Conservation (phyloP, 2,329 filamentous ascomycete genomes). For the Curvularia lunata region DNA sequence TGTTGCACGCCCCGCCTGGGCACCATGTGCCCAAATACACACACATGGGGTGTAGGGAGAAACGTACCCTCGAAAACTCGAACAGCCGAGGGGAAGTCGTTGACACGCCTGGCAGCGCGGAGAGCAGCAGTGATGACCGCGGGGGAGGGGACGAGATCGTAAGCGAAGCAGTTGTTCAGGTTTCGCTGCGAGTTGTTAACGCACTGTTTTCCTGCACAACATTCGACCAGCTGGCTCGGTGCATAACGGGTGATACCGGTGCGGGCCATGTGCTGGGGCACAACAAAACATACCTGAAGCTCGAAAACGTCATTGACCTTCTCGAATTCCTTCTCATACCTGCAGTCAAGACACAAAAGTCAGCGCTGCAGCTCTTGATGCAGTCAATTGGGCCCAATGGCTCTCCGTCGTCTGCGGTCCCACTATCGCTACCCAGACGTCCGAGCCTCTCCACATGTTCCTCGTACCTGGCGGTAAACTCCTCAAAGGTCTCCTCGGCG, state of each 20-base stretch:
- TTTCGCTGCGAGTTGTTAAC: conserved; percentile 68
- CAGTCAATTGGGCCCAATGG: conserved; percentile 40
- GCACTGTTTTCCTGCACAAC: conserved; percentile 3
- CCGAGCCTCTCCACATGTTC: conserved; percentile 28
- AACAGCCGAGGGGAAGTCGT: conserved; percentile 98
- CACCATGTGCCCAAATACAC: neutral
- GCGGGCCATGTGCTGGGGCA: conserved; percentile 8
- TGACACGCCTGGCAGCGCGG: conserved; percentile 91
- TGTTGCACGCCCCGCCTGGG: neutral
- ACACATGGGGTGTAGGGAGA: neutral
- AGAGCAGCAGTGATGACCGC: conserved; percentile 90
- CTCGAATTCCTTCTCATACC: conserved; percentile 99
- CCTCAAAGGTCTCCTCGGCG: conserved; percentile 97
- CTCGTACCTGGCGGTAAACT: conserved; percentile 93
- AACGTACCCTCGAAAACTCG: conserved; percentile 94
- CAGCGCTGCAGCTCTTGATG: conserved; percentile 31
- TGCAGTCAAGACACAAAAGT: conserved; percentile 53
- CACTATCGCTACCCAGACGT: conserved; percentile 18
- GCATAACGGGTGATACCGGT: conserved; percentile 24
- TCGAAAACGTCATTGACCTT: conserved; percentile 98
- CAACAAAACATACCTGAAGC: conserved; percentile 78
- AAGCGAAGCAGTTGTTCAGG: conserved; percentile 99
- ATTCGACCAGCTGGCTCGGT: conserved; percentile 12
- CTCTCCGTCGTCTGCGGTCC: conserved; percentile 25
- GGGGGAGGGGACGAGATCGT: conserved; percentile 97